These are phyloP conservation scores for Vitis labrusca DNA, from an alignment of 164 flowering plant species.

Conservation along the genomic window DNA sequence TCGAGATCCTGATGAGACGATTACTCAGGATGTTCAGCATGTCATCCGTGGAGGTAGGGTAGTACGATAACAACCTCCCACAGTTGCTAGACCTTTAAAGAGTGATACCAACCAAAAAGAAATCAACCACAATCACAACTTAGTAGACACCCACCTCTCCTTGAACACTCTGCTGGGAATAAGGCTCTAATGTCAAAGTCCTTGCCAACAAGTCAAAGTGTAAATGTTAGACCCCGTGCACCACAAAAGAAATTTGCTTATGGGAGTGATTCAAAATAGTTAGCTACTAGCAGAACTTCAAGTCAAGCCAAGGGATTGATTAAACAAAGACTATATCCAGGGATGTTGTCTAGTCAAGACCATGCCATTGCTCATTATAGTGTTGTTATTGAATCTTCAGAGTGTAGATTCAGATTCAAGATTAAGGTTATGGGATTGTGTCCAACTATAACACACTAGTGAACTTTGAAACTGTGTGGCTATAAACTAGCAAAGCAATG, in stretches of 20 bases:
- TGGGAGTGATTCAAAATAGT: slow-evolving; percentile 50
- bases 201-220: no score
- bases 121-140: slow-evolving; percentile 64
- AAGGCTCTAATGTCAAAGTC: slow-evolving; percentile 33
- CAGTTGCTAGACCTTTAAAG: no score
- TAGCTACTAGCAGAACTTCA: slow-evolving; percentile 30
- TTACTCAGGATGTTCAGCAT: no score
- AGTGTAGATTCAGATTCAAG: slow-evolving; percentile 92
- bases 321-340: slow-evolving; percentile 77
- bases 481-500: slow-evolving; percentile 17
- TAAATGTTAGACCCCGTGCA: neutral
- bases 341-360: slow-evolving; percentile 78
- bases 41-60: no score
- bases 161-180: slow-evolving; percentile 31
- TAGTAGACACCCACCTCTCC: slow-evolving; percentile 81
- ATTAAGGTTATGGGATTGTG: slow-evolving; percentile 83
- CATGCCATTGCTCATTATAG: slow-evolving; percentile 94
- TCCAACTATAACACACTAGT: slow-evolving; percentile 36
- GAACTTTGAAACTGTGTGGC: no score
- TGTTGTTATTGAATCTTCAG: slow-evolving; percentile 67
- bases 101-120: no score
- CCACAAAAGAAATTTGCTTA: slow-evolving; percentile 41
- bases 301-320: slow-evolving; percentile 42
- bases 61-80: no score
- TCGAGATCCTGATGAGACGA: no score